phyloP scores from a whole-genome alignment of 1,284 basidiomycete species.

The Pulveroboletus sp. region DNA sequence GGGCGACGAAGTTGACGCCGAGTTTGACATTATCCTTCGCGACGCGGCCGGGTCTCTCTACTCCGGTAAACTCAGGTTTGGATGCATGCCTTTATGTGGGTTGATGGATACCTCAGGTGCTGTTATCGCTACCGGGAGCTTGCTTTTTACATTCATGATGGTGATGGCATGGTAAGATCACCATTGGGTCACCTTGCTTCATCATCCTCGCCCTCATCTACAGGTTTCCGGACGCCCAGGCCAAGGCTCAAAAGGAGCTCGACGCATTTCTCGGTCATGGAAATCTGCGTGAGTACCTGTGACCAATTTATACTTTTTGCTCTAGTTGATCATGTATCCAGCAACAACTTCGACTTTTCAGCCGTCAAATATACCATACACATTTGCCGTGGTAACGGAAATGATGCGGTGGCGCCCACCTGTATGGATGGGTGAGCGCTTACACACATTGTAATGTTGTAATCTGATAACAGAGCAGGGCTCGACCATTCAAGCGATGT shows the following conservation, averaged over 20 bases:
- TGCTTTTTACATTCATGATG: constrained; percentile 12
- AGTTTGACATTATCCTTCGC: constrained; percentile 7
- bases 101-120: not conserved
- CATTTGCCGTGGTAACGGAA: constrained; percentile 10
- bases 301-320: no score
- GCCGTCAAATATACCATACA: constrained; percentile 7
- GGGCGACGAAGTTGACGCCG: not conserved
- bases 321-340: not conserved
- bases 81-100: not conserved
- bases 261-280: constrained; percentile 9
- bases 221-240: constrained; percentile 8
- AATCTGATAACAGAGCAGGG: not conserved
- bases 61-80: not conserved
- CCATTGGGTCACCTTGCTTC: not conserved
- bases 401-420: constrained; percentile 12
- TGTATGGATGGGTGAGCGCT: constrained; percentile 11
- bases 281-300: constrained; percentile 1
- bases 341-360: constrained; percentile 6
- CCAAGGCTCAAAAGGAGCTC: constrained; percentile 4
- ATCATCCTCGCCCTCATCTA: not conserved
- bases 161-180: constrained; percentile 8
- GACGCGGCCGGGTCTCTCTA: constrained; percentile 12
- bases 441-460: not conserved
- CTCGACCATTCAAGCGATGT: constrained; percentile 8
- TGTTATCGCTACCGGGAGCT: constrained; percentile 8